phyloP scores from a whole-genome alignment of 1,139 yeast species.

The Hanseniaspora uvarum region DNA sequence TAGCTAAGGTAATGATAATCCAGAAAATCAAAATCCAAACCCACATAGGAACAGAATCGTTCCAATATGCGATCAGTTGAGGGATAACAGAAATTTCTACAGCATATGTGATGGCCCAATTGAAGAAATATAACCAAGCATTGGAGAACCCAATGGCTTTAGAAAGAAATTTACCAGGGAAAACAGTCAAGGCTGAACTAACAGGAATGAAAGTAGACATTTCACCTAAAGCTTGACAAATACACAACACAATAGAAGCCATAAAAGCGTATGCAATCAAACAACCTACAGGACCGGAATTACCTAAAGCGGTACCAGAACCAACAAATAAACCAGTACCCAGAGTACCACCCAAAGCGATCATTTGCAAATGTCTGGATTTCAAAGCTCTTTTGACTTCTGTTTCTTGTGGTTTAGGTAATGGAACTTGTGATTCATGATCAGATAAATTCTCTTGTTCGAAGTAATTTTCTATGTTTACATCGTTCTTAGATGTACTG shows the following conservation, averaged over 20 bases:
- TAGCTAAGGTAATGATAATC: constrained; percentile 41
- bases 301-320: constrained; percentile 43
- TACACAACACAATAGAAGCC: constrained; percentile 53
- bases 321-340: constrained; percentile 59
- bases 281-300: constrained; percentile 66
- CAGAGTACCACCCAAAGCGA: constrained; percentile 59
- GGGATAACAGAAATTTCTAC: constrained; percentile 77
- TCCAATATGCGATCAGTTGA: constrained; percentile 69
- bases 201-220: constrained; percentile 67
- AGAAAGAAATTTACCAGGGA: constrained; percentile 46
- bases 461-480: constrained; percentile 10
- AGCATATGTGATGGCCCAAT: constrained; percentile 80
- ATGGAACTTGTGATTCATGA: constrained; percentile 28
- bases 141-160: constrained; percentile 66
- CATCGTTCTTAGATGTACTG: not conserved
- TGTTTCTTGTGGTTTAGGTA: constrained; percentile 1
- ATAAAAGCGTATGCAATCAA: constrained; percentile 56
- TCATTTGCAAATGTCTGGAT: constrained; percentile 54
- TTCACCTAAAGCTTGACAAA: constrained; percentile 64
- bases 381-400: constrained; percentile 41
- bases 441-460: constrained; percentile 25
- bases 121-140: constrained; percentile 79
- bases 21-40: constrained; percentile 67
- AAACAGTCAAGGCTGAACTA: constrained; percentile 53
- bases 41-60: constrained; percentile 54